These are phyloP conservation scores for Solanum paucissectum DNA, from an alignment of 257 asterid genomes.

Conservation along the genomic window DNA sequence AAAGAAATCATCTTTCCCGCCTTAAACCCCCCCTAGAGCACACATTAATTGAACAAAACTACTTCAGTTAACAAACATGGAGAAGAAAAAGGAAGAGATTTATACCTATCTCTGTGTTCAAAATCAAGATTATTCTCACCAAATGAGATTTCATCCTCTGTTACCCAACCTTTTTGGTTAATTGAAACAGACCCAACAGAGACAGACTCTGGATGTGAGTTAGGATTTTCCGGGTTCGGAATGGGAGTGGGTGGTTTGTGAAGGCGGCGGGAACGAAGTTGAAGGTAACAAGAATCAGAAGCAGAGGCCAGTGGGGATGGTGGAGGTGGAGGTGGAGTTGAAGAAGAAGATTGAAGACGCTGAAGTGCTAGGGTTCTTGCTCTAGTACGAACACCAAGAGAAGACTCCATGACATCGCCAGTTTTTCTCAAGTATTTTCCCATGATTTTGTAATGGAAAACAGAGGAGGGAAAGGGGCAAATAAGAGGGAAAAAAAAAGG, in stretches of 20 bases:
- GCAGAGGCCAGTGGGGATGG: neutral
- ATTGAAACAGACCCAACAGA: slow-evolving; percentile 18
- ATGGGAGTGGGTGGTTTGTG: slow-evolving; percentile 8
- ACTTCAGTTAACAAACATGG: neutral
- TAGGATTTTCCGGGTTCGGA: neutral
- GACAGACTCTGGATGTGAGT: neutral
- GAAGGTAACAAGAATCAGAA: slow-evolving; percentile 30
- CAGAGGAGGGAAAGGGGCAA: neutral
- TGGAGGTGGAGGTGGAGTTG: neutral
- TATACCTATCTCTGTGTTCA: slow-evolving; percentile 36
- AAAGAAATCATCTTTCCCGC: neutral
- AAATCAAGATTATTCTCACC: slow-evolving; percentile 35
- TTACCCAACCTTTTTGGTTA: slow-evolving; percentile 6
- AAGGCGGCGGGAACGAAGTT: slow-evolving; percentile 64
- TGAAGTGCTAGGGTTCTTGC: slow-evolving; percentile 63
- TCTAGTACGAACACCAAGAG: slow-evolving; percentile 65
- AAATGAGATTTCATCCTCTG: slow-evolving; percentile 31
- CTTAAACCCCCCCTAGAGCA: neutral
- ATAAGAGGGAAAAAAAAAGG: neutral
- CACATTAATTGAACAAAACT: neutral
- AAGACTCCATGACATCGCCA: slow-evolving; percentile 41
- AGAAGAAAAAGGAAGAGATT: neutral
- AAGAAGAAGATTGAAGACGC: slow-evolving; percentile 8
- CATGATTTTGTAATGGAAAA: slow-evolving; percentile 13
- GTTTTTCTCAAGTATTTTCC: slow-evolving; percentile 52